Evolutionary conservation across 352 stramenopile species (phyloP).

Genomic region (Globisporangium sylvaticum): DNA sequence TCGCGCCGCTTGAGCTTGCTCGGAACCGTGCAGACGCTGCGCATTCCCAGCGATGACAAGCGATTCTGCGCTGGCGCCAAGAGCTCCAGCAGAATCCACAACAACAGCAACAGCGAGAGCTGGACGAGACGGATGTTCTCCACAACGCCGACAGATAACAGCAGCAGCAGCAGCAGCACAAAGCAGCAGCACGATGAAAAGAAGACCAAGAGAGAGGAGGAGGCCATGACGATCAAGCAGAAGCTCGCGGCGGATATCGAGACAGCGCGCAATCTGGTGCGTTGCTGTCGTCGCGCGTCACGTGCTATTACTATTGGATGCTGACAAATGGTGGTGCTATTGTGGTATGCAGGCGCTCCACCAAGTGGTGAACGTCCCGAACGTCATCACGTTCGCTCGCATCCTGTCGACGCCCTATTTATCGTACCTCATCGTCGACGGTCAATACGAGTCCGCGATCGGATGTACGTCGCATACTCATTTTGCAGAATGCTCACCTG

Average conservation of each 20-base stretch:
- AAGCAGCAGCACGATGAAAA: conserved; percentile 16
- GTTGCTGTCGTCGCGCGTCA: not conserved
- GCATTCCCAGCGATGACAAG: not conserved
- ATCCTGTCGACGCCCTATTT: conserved; percentile 79
- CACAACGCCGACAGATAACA: conserved; percentile 13
- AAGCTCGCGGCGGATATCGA: conserved; percentile 56
- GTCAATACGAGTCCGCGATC: conserved; percentile 59
- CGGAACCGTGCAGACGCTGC: not conserved
- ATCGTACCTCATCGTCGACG: conserved; percentile 66
- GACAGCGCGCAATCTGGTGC: conserved; percentile 38
- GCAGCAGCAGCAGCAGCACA: not conserved
- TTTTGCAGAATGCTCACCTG: not conserved
- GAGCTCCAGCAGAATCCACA: conserved; percentile 5
- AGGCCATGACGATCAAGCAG: conserved; percentile 30
- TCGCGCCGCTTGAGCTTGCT: not conserved
- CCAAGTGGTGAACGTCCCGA: conserved; percentile 74
- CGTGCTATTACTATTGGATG: no score
- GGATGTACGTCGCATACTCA: conserved; percentile 36
- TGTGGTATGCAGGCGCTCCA: conserved; percentile 66
- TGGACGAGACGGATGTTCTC: conserved; percentile 14
- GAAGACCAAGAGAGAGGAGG: conserved; percentile 19
- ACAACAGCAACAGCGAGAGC: not conserved
- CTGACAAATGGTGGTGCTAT: no score
- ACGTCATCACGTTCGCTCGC: conserved; percentile 73
- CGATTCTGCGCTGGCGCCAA: not conserved